Evolutionary conservation across 768 basidiomycete species (phyloP).

Genomic region (Mycena alexandri): DNA sequence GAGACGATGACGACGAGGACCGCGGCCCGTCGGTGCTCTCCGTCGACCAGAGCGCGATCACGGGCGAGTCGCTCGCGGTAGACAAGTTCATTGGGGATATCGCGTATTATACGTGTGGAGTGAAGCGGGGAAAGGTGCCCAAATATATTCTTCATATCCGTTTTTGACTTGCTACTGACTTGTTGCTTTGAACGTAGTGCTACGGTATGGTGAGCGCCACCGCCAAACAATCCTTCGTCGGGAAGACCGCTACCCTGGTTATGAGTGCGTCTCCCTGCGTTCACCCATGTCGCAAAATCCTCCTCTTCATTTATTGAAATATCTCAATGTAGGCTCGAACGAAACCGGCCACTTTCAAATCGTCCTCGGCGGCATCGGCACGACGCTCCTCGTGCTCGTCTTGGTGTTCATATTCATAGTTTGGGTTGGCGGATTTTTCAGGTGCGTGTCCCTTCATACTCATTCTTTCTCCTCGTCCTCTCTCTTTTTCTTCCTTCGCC

Average conservation of each 20-base stretch:
- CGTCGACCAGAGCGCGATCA: conserved; percentile 61
- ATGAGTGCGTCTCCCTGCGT: conserved; percentile 38
- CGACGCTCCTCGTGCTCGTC: conserved; percentile 58
- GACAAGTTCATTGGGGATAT: conserved; percentile 60
- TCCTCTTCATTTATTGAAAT: too few relatives aligned
- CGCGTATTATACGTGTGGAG: conserved; percentile 54
- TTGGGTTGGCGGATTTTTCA: conserved; percentile 61
- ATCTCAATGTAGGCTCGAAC: conserved; percentile 40
- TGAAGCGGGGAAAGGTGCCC: conserved; percentile 51
- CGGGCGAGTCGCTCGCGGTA: conserved; percentile 60
- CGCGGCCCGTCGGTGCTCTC: conserved; percentile 56
- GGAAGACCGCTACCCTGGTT: conserved; percentile 59
- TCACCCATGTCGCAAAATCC: too few relatives aligned
- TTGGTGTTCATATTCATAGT: conserved; percentile 56
- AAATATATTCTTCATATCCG: too few relatives aligned
- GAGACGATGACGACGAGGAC: conserved; percentile 49
- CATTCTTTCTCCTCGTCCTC: neutral
- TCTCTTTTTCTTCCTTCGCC: too few relatives aligned
- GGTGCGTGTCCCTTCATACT: conserved; percentile 24
- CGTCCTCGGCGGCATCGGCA: conserved; percentile 58
- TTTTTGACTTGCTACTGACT: too few relatives aligned
- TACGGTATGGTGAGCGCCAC: conserved; percentile 52
- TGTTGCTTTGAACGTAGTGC: neutral
- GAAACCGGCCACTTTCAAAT: conserved; percentile 61
- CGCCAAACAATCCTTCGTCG: conserved; percentile 59